Evolutionary conservation across 2,329 filamentous ascomycete species (phyloP), one percentile per base, ranked within the genome.

Genomic region (Orbilia javanica): DNA sequence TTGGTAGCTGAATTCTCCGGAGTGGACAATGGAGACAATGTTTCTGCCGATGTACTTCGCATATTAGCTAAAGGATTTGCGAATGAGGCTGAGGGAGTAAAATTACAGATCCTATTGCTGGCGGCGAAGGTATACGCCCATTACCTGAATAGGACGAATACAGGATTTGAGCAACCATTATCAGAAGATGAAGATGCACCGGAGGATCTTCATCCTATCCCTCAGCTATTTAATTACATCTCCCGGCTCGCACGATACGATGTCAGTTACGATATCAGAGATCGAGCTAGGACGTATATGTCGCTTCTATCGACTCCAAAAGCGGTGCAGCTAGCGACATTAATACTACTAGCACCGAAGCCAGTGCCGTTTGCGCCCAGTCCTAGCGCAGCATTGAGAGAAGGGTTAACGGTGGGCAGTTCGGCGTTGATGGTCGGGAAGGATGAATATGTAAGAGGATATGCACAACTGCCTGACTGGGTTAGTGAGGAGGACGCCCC

Each of bases 51-150:
- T 82, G 94, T 98, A 5, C 86, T 98, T 36, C 90, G 96, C 6
- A 95, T 98, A 50, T 86, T 99, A 1, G 88, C 94, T 52, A 95
- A 94, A 83, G 91, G 91, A 18, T 99, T 98, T 82, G 87, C 90
- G 0, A 90, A 90, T 79, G 96, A 99, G 84, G 90, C 90, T 0
- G 94, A 97, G 83, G 87, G 91, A 29, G 94, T 93, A 11, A 97
- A 97, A 84, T 88, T 94, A 74, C 96, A 99, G 83, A 96, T 98
- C 80, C 88, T 99, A 15, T 87, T 99, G 0, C 87, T 99, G 2
- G 96, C 93, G 5, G 95, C 96, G n/a, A 98, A 98, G 83, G 94
- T 98, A 1, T 98, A 98, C 83, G 88, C 98, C 15, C 93, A 98
- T 82, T 90, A 96, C 82, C 84, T 98, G 44, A 93, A 93, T 82